A percentile compares a stretch with the other conserved stretches of the same genome.
phyloP scores from a whole-genome alignment of 1,284 basidiomycete species.

The Mycosarcoma maydis region DNA sequence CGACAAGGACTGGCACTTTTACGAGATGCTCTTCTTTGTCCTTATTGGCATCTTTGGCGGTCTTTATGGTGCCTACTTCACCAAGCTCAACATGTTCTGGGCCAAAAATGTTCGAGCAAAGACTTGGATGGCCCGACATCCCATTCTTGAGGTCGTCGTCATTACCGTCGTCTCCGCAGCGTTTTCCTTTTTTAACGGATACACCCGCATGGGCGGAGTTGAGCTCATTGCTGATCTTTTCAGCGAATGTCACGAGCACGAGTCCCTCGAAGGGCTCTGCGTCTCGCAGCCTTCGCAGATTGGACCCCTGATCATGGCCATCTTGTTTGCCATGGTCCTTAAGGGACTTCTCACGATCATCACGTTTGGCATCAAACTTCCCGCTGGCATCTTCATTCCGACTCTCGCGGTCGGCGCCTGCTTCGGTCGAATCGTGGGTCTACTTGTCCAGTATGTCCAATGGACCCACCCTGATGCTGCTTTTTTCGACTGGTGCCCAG shows the following conservation, averaged over 20 bases:
- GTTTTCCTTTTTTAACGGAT: slow-evolving; percentile 90
- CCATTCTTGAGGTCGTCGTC: slow-evolving; percentile 83
- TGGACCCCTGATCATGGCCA: slow-evolving; percentile 75
- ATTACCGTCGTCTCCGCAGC: slow-evolving; percentile 70
- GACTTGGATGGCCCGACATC: slow-evolving; percentile 71
- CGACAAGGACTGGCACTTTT: slow-evolving; percentile 89
- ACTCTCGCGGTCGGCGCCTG: slow-evolving; percentile 94
- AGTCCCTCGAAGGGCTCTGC: slow-evolving; percentile 75
- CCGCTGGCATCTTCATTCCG: slow-evolving; percentile 94
- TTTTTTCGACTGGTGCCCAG: slow-evolving; percentile 72
- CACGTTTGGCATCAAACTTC: slow-evolving; percentile 82
- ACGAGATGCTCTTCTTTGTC: slow-evolving; percentile 80
- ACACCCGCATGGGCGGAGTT: slow-evolving; percentile 91
- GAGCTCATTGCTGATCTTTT: slow-evolving; percentile 77
- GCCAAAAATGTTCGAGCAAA: slow-evolving; percentile 66
- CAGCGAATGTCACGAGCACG: slow-evolving; percentile 71
- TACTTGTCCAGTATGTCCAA: slow-evolving; percentile 82
- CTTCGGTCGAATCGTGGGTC: slow-evolving; percentile 88
- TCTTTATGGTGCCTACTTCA: slow-evolving; percentile 91
- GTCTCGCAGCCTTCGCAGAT: slow-evolving; percentile 76
- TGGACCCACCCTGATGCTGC: slow-evolving; percentile 74
- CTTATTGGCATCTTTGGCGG: slow-evolving; percentile 79
- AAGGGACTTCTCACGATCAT: slow-evolving; percentile 81
- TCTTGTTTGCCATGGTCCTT: slow-evolving; percentile 73
- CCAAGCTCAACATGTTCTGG: slow-evolving; percentile 87